Evolutionary conservation across 192 early-diverging fungal species (phyloP).

Genomic region (Diversispora epigaea): DNA sequence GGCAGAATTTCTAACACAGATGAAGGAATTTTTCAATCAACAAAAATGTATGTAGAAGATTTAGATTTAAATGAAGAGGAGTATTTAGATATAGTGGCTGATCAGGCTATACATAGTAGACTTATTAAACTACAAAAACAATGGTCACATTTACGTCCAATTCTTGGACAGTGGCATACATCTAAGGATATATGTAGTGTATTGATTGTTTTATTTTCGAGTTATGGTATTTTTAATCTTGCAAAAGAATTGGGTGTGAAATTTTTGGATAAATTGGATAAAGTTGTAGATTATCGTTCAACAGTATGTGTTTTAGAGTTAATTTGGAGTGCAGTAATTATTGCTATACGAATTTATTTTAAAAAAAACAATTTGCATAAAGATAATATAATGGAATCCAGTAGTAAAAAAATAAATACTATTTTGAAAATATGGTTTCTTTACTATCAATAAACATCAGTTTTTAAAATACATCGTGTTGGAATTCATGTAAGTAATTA

Average conservation of each 20-base stretch:
- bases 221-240: background rate
- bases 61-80: too few species aligned
- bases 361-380: background rate
- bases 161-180: background rate
- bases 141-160: too few species aligned
- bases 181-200: background rate
- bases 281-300: constrained; percentile 2
- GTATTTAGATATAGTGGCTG: background rate
- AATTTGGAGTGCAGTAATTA: background rate
- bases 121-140: background rate
- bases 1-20: too few species aligned
- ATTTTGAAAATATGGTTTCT: background rate
- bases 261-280: constrained; percentile 8
- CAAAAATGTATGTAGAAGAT: too few species aligned
- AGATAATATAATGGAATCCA: background rate
- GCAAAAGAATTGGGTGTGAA: background rate
- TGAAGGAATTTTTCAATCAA: too few species aligned
- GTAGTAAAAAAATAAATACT: background rate
- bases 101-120: background rate
- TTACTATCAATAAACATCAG: background rate
- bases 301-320: background rate
- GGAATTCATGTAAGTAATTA: background rate
- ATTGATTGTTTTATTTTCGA: background rate
- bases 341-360: background rate
- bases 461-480: background rate